A percentile compares a stretch with the other conserved stretches of the same genome.
Evolutionary conservation across 768 basidiomycete species (phyloP).

Genomic region (Boletus fagicola): DNA sequence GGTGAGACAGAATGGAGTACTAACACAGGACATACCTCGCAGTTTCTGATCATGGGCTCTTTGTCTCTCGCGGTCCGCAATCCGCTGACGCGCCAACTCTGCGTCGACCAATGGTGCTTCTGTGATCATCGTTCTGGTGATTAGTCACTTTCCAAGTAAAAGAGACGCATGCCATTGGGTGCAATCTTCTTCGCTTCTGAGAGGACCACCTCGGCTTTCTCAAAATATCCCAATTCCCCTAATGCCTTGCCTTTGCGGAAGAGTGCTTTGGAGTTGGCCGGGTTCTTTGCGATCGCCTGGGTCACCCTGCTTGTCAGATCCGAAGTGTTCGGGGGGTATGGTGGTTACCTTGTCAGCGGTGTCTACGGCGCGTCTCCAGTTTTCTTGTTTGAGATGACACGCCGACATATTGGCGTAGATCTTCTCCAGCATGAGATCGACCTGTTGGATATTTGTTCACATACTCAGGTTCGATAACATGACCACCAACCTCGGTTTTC

Average conservation of each 20-base stretch:
- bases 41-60: slow-evolving; percentile 65
- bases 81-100: slow-evolving; percentile 61
- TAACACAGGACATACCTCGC: slow-evolving; percentile 49
- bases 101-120: slow-evolving; percentile 59
- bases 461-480: not conserved
- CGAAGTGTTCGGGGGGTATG: not conserved
- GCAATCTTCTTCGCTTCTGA: slow-evolving; percentile 64
- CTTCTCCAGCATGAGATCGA: slow-evolving; percentile 75
- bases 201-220: slow-evolving; percentile 66
- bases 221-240: slow-evolving; percentile 72
- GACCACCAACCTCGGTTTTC: slow-evolving; percentile 58
- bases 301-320: not conserved
- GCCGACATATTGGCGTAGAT: slow-evolving; percentile 85
- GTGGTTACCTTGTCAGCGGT: slow-evolving; percentile 71
- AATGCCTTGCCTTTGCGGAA: slow-evolving; percentile 81
- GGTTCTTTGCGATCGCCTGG: slow-evolving; percentile 74
- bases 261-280: slow-evolving; percentile 72
- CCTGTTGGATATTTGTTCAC: slow-evolving; percentile 38
- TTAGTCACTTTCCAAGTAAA: not conserved
- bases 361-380: slow-evolving; percentile 76
- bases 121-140: slow-evolving; percentile 24
- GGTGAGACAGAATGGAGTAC: slow-evolving; percentile 1
- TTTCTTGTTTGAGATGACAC: slow-evolving; percentile 75
- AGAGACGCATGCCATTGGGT: slow-evolving; percentile 46
- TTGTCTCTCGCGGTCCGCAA: slow-evolving; percentile 65